phyloP scores from a whole-genome alignment of 495 filamentous ascomycete genomes.

The Aspergillus diversus region DNA sequence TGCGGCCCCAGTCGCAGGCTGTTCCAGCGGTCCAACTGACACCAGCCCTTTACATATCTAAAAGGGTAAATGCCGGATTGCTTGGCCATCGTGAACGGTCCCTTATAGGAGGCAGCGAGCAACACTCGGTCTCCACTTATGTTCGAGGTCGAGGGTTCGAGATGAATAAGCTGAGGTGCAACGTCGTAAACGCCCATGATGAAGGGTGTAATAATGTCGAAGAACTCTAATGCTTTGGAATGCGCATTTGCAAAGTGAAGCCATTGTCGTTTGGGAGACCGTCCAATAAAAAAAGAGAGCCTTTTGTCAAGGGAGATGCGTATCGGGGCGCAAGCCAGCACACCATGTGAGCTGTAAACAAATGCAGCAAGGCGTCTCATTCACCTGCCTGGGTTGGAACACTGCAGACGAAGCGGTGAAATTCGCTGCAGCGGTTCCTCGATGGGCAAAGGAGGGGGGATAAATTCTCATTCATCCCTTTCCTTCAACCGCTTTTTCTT shows the following conservation, averaged over 20 bases:
- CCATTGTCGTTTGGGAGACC: conserved; percentile 26
- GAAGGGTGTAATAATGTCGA: conserved; percentile 18
- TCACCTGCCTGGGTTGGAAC: conserved; percentile 19
- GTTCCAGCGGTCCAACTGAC: conserved; percentile 27
- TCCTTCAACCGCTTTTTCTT: background rate
- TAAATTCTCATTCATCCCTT: conserved; percentile 13
- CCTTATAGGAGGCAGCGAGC: conserved; percentile 27
- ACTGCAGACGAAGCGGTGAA: conserved; percentile 26
- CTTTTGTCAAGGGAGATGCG: conserved; percentile 16
- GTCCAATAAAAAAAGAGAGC: conserved; percentile 21
- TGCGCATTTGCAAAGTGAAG: conserved; percentile 7
- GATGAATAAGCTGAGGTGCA: conserved; percentile 44
- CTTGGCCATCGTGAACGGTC: conserved; percentile 24
- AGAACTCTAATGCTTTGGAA: conserved; percentile 21
- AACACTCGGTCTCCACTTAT: background rate
- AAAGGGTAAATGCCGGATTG: conserved; percentile 27
- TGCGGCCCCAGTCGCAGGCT: conserved; percentile 10
- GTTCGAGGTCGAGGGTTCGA: conserved; percentile 11
- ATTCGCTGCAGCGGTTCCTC: conserved; percentile 7
- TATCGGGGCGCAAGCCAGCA: conserved; percentile 30
- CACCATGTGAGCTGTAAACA: conserved; percentile 34
- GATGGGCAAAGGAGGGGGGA: background rate
- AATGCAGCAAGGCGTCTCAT: conserved; percentile 22
- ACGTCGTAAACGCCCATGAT: conserved; percentile 30
- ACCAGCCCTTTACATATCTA: conserved; percentile 26